Evolutionary conservation across 2,329 filamentous ascomycete genomes (phyloP), one percentile per base, ranked within the genome.

Genomic region (Myriosclerotinia curreyana): DNA sequence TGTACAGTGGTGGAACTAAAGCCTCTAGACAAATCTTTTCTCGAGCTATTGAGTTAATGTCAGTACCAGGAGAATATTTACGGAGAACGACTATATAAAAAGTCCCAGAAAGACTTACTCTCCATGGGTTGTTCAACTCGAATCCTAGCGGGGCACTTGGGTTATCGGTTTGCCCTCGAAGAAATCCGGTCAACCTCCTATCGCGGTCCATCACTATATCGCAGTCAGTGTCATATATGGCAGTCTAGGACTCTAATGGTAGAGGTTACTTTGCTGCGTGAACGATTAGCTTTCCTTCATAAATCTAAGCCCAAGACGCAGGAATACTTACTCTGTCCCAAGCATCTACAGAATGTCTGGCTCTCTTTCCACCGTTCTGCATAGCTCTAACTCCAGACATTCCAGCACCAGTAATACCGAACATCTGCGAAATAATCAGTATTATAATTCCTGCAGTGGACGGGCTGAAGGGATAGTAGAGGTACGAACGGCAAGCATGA

Each of bases 41-140:
- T 75, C 73, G 53, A 71, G 67, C 73, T 75, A 59, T 62, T 17
- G 36, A 22, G 52, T 38, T 36, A 17, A 22, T 7, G 17, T 68
- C 54, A 67, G 64, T 62, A 62, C 12, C 20, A 54, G 22, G 17
- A 25, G 9, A 49, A 40, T n/a, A 40, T 42, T 34, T 34, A 6
- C 5, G 5, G n/a, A 15, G 31, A 34, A 17, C 60, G n/a, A 48
- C 15, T 20, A 9, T 22, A 50, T 28, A 25, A 12, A 15, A 36
- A 22, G 5, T 22, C n/a, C 22, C 14, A 14, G 50, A 46, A 48
- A 66, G 53, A 71, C 74, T 40, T 73, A 78, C 77, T 69, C 74
- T 77, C 77, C 77, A 78, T 61, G 75, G 74, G 64, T 77, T 78
- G 71, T 74, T 78, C 66, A 78, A 66, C 66, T 77, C 76, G 67